Evolutionary conservation across 768 basidiomycete genomes (phyloP).

Genomic region (Kwoniella sp.): DNA sequence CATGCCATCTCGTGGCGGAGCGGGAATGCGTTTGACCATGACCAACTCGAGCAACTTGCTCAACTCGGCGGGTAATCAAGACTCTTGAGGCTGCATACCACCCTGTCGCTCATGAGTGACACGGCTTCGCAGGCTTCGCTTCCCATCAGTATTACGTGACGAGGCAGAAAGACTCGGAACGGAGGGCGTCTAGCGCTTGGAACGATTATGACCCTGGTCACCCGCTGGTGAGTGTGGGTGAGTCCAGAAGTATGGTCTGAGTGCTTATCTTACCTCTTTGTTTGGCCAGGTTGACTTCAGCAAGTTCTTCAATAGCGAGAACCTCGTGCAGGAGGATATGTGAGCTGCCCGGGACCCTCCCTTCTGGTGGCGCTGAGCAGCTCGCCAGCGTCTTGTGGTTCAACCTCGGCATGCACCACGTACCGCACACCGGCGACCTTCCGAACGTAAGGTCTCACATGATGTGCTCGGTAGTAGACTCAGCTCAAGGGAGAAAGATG

Average conservation of each 20-base stretch:
- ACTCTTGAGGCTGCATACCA: not conserved
- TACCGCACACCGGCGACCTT: constrained; percentile 40
- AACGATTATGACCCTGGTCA: constrained; percentile 34
- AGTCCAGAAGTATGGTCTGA: not conserved
- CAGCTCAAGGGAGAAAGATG: not conserved
- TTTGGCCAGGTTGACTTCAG: constrained; percentile 41
- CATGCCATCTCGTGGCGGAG: constrained; percentile 36
- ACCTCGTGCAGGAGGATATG: constrained; percentile 47
- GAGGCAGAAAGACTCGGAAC: constrained; percentile 42
- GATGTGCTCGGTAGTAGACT: not conserved
- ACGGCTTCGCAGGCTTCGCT: constrained; percentile 22
- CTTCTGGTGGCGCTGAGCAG: no score
- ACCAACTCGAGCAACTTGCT: constrained; percentile 41
- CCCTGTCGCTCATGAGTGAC: not conserved
- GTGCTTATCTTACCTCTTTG: constrained; percentile 2
- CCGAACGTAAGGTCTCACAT: constrained; percentile 38
- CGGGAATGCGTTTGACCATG: constrained; percentile 38
- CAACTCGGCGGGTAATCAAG: constrained; percentile 19
- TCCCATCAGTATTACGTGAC: constrained; percentile 41
- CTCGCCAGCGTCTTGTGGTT: constrained; percentile 33
- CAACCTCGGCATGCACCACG: constrained; percentile 47
- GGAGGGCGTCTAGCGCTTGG: constrained; percentile 17
- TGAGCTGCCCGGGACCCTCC: no score
- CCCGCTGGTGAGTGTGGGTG: constrained; percentile 23
- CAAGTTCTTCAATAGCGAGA: constrained; percentile 47